A percentile compares a stretch with the other conserved stretches of the same genome.
These are phyloP conservation scores for Saccharomyces pastorianus DNA, from an alignment of 1,139 yeast genomes.

Conservation along the genomic window DNA sequence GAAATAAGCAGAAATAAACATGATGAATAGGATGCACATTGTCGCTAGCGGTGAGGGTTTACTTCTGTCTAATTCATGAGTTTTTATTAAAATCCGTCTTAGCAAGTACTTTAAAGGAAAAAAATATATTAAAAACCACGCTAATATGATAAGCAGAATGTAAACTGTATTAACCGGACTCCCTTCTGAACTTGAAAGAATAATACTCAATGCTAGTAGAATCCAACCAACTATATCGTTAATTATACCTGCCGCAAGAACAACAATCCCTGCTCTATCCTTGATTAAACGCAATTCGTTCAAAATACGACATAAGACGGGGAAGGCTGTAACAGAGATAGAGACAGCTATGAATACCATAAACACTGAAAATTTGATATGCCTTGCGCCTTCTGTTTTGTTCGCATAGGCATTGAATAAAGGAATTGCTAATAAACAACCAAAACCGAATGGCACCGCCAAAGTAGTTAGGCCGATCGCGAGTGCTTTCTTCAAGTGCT, in stretches of 20 bases:
- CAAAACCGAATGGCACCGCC: constrained; percentile 71
- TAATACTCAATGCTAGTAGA: constrained; percentile 62
- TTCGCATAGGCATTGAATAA: constrained; percentile 47
- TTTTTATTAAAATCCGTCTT: constrained; percentile 40
- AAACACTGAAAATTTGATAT: constrained; percentile 56
- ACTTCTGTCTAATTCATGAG: constrained; percentile 36
- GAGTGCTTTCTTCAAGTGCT: constrained; percentile 51
- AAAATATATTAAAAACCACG: constrained; percentile 55
- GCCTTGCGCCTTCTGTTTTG: constrained; percentile 29
- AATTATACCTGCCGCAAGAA: constrained; percentile 70
- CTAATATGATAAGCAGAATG: constrained; percentile 54
- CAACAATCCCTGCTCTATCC: constrained; percentile 71
- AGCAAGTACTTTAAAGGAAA: constrained; percentile 39
- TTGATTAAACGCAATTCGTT: constrained; percentile 63
- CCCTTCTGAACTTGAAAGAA: constrained; percentile 61
- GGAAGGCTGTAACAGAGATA: constrained; percentile 75
- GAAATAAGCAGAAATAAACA: constrained; percentile 61
- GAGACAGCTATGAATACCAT: constrained; percentile 77
- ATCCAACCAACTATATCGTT: constrained; percentile 83
- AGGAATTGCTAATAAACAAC: constrained; percentile 63
- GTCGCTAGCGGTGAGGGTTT: constrained; percentile 63
- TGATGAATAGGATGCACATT: constrained; percentile 45
- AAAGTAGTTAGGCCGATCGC: constrained; percentile 62
- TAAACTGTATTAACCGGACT: constrained; percentile 60
- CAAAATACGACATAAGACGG: constrained; percentile 70